phyloP scores from a whole-genome alignment of 805 yeast genomes.

The Cyberlindnera lachancei region DNA sequence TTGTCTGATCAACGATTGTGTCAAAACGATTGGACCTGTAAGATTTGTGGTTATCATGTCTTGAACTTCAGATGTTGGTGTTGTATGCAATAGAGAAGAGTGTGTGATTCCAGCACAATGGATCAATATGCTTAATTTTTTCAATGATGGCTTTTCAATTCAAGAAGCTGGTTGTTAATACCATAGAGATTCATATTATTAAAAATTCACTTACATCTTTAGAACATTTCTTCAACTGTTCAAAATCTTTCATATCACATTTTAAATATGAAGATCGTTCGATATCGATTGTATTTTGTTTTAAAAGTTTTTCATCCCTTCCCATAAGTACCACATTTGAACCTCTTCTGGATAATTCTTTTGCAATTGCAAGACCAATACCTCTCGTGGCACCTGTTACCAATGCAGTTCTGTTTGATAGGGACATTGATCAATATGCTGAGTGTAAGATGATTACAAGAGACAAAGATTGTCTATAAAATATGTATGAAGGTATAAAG shows the following conservation, averaged over 20 bases:
- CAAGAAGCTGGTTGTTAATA: too few relatives aligned
- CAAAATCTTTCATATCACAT: slow-evolving; percentile 11
- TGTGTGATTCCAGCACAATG: slow-evolving; percentile 57
- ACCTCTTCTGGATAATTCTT: slow-evolving; percentile 41
- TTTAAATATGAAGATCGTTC: slow-evolving; percentile 15
- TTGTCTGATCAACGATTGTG: slow-evolving; percentile 42
- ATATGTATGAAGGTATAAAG: too few relatives aligned
- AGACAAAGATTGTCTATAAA: too few relatives aligned
- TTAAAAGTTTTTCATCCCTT: slow-evolving; percentile 33
- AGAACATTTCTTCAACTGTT: neutral
- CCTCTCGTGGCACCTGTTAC: slow-evolving; percentile 71
- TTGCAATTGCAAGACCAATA: slow-evolving; percentile 52
- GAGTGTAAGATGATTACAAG: too few relatives aligned
- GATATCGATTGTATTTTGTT: slow-evolving; percentile 15
- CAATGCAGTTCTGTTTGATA: slow-evolving; percentile 34
- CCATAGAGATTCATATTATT: too few relatives aligned
- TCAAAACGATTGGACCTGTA: slow-evolving; percentile 50
- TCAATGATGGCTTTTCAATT: slow-evolving; percentile 7
- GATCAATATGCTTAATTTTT: slow-evolving; percentile 22
- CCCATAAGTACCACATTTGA: slow-evolving; percentile 45
- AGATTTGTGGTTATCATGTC: slow-evolving; percentile 49
- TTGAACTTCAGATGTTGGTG: slow-evolving; percentile 34
- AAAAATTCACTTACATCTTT: neutral
- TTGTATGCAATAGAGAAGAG: slow-evolving; percentile 38
- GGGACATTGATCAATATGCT: neutral